These are phyloP conservation scores for Plasmodium blacklocki DNA, from an alignment of 169 alveolate genomes.

Conservation along the genomic window DNA sequence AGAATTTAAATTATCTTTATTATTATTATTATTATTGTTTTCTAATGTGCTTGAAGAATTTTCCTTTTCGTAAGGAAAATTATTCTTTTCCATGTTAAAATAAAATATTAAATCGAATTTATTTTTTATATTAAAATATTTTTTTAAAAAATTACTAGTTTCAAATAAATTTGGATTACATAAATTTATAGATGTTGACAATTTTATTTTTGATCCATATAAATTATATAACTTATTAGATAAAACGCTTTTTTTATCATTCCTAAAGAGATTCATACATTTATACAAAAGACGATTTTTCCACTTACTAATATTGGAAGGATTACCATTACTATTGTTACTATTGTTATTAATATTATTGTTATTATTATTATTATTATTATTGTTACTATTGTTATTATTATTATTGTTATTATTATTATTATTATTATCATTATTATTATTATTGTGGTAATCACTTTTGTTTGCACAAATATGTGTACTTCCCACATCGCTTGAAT, in stretches of 20 bases:
- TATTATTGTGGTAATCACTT: too few relatives aligned
- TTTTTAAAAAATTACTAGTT: slow-evolving; percentile 37
- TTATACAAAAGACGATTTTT: slow-evolving; percentile 6
- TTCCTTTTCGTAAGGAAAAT: neutral
- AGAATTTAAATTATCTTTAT: neutral
- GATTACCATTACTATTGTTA: neutral
- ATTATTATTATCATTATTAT: too few relatives aligned
- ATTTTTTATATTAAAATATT: slow-evolving; percentile 55
- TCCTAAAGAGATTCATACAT: slow-evolving; percentile 18
- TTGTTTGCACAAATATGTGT: too few relatives aligned
- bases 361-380: too few relatives aligned
- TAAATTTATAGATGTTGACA: slow-evolving; percentile 41
- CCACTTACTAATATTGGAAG: neutral
- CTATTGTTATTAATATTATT: too few relatives aligned
- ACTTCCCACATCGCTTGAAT: too few relatives aligned
- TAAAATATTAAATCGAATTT: slow-evolving; percentile 51
- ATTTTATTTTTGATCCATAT: slow-evolving; percentile 42
- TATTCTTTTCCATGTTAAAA: slow-evolving; percentile 33
- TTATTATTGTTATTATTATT: too few relatives aligned
- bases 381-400: too few relatives aligned
- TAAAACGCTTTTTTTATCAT: slow-evolving; percentile 13
- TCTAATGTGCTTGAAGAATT: neutral
- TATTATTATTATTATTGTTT: too few relatives aligned
- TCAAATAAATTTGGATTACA: slow-evolving; percentile 37
- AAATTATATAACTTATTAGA: slow-evolving; percentile 44